These are phyloP conservation scores for Syncephalastrum sp. DNA, from an alignment of 371 early-diverging fungal species.

Conservation along the genomic window DNA sequence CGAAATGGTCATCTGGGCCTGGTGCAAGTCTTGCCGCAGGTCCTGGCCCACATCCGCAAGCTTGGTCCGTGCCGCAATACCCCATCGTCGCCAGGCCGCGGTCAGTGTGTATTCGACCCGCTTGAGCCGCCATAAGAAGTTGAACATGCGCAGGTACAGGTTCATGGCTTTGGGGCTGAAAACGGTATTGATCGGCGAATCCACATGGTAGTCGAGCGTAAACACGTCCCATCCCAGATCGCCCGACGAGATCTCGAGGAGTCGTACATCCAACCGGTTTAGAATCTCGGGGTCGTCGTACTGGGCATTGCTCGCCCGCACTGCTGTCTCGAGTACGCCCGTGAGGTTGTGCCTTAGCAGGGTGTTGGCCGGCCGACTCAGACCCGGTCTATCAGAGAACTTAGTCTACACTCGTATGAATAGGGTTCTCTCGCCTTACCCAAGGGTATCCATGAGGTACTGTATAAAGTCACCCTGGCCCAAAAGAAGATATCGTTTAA, in stretches of 20 bases:
- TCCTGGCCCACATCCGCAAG: constrained; percentile 29
- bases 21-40: constrained; percentile 54
- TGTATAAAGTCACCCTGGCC: constrained; percentile 97
- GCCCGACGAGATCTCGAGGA: constrained; percentile 67
- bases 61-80: constrained; percentile 57
- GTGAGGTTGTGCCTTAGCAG: constrained; percentile 89
- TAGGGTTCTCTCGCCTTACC: constrained; percentile 42
- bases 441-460: constrained; percentile 80
- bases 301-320: constrained; percentile 90
- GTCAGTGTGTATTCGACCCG: constrained; percentile 81
- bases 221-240: constrained; percentile 94
- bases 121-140: constrained; percentile 89
- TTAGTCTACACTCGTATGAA: neutral
- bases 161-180: constrained; percentile 74
- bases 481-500: constrained; percentile 88
- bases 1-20: constrained; percentile 63
- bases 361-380: constrained; percentile 73
- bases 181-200: constrained; percentile 85
- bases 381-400: constrained; percentile 35
- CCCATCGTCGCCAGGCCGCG: constrained; percentile 77
- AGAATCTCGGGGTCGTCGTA: constrained; percentile 81
- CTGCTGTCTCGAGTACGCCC: constrained; percentile 80
- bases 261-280: constrained; percentile 74
- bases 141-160: constrained; percentile 80
- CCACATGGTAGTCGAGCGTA: constrained; percentile 81